Percentiles rank a stretch among this genome's conserved stretches.
These are phyloP conservation scores for Kuraishia piskuri DNA, from an alignment of 805 yeast genomes.

Conservation along the genomic window DNA sequence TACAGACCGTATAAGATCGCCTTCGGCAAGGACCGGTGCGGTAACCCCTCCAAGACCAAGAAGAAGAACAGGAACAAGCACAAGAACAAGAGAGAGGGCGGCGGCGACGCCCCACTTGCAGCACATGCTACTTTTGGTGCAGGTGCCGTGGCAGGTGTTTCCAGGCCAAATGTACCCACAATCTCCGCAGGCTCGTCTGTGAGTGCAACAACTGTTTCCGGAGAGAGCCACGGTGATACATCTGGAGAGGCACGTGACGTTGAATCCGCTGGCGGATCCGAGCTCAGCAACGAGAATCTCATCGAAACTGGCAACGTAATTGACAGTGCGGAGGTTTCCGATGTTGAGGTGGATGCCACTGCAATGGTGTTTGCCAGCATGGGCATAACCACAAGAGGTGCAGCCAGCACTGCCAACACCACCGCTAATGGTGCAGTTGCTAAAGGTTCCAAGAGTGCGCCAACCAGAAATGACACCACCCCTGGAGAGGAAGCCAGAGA, in stretches of 20 bases:
- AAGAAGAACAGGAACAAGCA: slow-evolving; percentile 27
- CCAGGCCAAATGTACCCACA: background rate
- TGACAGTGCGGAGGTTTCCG: background rate
- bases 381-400: slow-evolving; percentile 7
- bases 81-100: slow-evolving; percentile 18
- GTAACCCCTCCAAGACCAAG: slow-evolving; percentile 52
- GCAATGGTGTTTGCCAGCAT: slow-evolving; percentile 10
- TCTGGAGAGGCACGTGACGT: background rate
- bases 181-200: background rate
- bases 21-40: slow-evolving; percentile 78
- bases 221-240: background rate
- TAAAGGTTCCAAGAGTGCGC: no score
- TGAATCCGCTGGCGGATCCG: background rate
- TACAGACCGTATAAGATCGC: slow-evolving; percentile 50
- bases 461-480: no score
- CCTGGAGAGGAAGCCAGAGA: no score
- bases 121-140: background rate
- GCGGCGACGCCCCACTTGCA: background rate
- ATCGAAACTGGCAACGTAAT: background rate
- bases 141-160: background rate
- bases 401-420: background rate
- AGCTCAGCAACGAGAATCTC: no score
- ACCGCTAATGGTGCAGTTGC: no score
- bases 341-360: background rate
- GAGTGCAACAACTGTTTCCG: background rate